Evolutionary conservation across 2,329 filamentous ascomycete genomes (phyloP).

Genomic region (Fusarium sp.): DNA sequence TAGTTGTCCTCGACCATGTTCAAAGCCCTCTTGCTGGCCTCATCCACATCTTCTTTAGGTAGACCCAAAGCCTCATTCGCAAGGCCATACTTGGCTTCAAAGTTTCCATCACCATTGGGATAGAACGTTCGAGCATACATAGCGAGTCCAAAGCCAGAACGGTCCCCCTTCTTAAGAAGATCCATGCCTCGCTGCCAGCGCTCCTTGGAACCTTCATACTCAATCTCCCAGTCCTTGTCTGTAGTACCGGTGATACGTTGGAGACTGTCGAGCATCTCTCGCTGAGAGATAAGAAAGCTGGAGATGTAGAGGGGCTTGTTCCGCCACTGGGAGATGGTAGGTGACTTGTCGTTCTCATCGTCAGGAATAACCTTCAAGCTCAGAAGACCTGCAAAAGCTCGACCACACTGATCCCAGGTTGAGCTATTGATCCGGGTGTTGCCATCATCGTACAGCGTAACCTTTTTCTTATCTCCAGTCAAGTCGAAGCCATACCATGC

Average conservation of each 20-base stretch:
- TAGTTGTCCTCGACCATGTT: conserved; percentile 47
- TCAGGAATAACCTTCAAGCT: conserved; percentile 57
- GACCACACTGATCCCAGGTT: conserved; percentile 67
- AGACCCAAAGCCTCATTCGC: conserved; percentile 65
- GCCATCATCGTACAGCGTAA: conserved; percentile 66
- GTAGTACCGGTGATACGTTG: conserved; percentile 66
- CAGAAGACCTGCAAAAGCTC: conserved; percentile 61
- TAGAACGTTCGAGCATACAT: conserved; percentile 68
- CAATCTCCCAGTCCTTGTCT: conserved; percentile 62
- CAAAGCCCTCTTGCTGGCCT: conserved; percentile 60
- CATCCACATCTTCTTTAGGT: conserved; percentile 67
- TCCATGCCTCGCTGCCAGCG: conserved; percentile 59
- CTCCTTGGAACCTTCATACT: conserved; percentile 55
- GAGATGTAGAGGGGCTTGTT: conserved; percentile 61
- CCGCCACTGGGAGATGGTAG: conserved; percentile 43
- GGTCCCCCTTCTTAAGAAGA: conserved; percentile 52
- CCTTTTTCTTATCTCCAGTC: conserved; percentile 43
- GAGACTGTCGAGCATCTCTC: conserved; percentile 70
- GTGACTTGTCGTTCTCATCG: conserved; percentile 46
- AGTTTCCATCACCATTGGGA: conserved; percentile 52
- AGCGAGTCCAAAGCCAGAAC: conserved; percentile 54
- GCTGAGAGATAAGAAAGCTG: conserved; percentile 68
- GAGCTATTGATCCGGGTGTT: conserved; percentile 63
- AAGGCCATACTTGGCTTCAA: conserved; percentile 49
- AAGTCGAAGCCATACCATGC: conserved; percentile 61